Conservation (phyloP, 208 protist species). For the Herpetomonas tarakana region DNA sequence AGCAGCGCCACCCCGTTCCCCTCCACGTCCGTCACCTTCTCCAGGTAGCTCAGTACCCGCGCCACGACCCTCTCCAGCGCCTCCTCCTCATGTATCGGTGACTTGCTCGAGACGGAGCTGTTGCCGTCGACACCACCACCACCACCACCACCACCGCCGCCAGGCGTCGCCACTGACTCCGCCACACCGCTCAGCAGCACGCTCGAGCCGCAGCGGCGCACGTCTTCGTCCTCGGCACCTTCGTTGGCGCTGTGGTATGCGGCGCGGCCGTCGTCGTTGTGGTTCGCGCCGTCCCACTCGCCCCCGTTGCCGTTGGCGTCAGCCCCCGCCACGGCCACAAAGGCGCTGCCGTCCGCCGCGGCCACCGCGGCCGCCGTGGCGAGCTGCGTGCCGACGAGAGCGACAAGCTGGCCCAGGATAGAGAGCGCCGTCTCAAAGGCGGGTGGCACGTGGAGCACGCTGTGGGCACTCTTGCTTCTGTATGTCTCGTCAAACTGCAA, state of each 20-base stretch:
- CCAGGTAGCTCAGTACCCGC: slow-evolving; percentile 66
- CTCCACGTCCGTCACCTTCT: slow-evolving; percentile 72
- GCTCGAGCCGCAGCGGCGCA: not conserved
- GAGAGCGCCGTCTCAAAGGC: slow-evolving; percentile 41
- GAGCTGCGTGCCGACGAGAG: slow-evolving; percentile 2
- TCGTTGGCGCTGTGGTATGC: not conserved
- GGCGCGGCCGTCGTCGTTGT: too few species aligned
- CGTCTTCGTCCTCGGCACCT: not conserved
- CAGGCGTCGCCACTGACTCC: not conserved
- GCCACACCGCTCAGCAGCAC: not conserved
- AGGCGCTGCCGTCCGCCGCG: not conserved
- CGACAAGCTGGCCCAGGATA: slow-evolving; percentile 36
- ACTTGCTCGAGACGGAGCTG: not conserved
- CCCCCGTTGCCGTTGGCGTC: not conserved
- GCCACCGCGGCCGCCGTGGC: not conserved
- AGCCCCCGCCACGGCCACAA: not conserved
- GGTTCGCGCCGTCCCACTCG: not conserved
- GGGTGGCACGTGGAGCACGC: slow-evolving; percentile 26
- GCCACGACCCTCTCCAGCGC: slow-evolving; percentile 35
- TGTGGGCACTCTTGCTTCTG: slow-evolving; percentile 20
- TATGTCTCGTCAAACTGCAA: slow-evolving; percentile 34
- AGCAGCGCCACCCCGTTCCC: slow-evolving; percentile 64
- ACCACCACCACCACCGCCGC: not conserved
- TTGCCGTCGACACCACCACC: not conserved
- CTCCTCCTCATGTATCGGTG: slow-evolving; percentile 25